Evolutionary conservation across 1,139 yeast species (phyloP).

Genomic region (Candida frijolesensis): DNA sequence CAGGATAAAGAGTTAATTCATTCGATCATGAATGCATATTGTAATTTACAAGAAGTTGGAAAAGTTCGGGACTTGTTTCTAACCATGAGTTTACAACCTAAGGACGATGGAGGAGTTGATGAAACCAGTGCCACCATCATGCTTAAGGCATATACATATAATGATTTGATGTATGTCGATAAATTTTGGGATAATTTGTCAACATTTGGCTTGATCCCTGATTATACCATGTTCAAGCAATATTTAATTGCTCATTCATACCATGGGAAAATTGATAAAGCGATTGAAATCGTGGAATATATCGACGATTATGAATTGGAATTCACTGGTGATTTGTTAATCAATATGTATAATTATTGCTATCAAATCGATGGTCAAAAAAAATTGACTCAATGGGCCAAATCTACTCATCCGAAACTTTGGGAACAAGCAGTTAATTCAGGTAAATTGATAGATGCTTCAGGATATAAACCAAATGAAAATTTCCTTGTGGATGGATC

Average conservation of each 20-base stretch:
- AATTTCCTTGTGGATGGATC: slow-evolving; percentile 19
- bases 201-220: slow-evolving; percentile 55
- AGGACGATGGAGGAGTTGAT: slow-evolving; percentile 54
- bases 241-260: slow-evolving; percentile 75
- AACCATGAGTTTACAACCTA: slow-evolving; percentile 55
- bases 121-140: slow-evolving; percentile 71
- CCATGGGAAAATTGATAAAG: slow-evolving; percentile 62
- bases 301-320: slow-evolving; percentile 56
- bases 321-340: slow-evolving; percentile 52
- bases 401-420: slow-evolving; percentile 34
- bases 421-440: slow-evolving; percentile 51
- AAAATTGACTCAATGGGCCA: slow-evolving; percentile 57
- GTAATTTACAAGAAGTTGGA: slow-evolving; percentile 60
- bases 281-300: slow-evolving; percentile 52
- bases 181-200: slow-evolving; percentile 66
- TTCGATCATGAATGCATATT: slow-evolving; percentile 66
- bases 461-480: slow-evolving; percentile 34
- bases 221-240: slow-evolving; percentile 59
- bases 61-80: slow-evolving; percentile 66
- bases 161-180: slow-evolving; percentile 60
- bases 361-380: slow-evolving; percentile 49
- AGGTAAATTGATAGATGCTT: slow-evolving; percentile 42
- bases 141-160: slow-evolving; percentile 66
- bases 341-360: slow-evolving; percentile 64
- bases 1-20: slow-evolving; percentile 64